Conservation (phyloP, 2,329 filamentous ascomycete genomes). For the Arthrinium puccinioides region DNA sequence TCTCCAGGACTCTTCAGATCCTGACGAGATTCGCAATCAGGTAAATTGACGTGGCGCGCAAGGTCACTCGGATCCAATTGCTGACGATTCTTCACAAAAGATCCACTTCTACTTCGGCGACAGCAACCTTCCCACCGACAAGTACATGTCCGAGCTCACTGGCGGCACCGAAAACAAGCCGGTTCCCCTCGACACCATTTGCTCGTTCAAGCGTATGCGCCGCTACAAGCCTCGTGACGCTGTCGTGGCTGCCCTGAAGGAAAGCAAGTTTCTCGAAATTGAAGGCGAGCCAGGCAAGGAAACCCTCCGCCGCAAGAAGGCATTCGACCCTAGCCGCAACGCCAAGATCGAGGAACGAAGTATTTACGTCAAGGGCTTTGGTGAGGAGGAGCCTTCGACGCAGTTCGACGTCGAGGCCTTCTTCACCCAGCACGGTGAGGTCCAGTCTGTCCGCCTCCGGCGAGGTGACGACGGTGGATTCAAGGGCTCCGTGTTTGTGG, state of each 20-base stretch:
- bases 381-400: conserved; percentile 71
- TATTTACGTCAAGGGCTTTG: conserved; percentile 93
- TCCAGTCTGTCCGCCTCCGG: conserved; percentile 80
- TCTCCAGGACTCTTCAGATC: conserved; percentile 67
- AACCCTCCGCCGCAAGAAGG: conserved; percentile 67
- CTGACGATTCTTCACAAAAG: conserved; percentile 19
- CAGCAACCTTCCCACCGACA: conserved; percentile 67
- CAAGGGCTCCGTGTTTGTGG: conserved; percentile 95
- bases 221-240: conserved; percentile 84
- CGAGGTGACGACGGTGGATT: conserved; percentile 66
- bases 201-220: conserved; percentile 91
- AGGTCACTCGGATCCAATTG: neutral
- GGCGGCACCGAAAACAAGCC: conserved; percentile 76
- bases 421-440: conserved; percentile 72
- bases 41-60: conserved; percentile 33
- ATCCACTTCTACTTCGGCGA: conserved; percentile 46
- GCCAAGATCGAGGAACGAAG: conserved; percentile 64
- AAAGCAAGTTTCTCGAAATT: conserved; percentile 66
- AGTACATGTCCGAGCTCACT: conserved; percentile 74
- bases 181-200: conserved; percentile 69
- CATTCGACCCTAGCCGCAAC: conserved; percentile 54
- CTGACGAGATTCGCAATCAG: conserved; percentile 75
- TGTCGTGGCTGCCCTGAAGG: conserved; percentile 75
- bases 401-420: conserved; percentile 94
- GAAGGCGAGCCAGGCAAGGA: conserved; percentile 67